phyloP scores from a whole-genome alignment of 441 rosid species.

The Aleurites moluccanus region DNA sequence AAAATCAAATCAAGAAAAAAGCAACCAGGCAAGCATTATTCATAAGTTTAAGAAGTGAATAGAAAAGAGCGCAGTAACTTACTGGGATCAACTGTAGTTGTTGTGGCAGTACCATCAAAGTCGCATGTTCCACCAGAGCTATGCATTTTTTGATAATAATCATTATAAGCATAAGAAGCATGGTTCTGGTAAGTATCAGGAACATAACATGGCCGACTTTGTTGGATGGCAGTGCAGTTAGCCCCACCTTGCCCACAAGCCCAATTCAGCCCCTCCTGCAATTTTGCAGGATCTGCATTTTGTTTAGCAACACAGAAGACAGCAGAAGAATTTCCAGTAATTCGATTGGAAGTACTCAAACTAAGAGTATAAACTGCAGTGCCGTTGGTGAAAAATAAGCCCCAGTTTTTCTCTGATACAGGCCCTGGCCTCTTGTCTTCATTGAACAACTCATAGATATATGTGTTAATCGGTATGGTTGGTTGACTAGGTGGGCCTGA shows the following conservation, averaged over 20 bases:
- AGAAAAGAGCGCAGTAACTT: conserved; percentile 32
- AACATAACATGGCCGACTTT: conserved; percentile 58
- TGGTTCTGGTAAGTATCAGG: conserved; percentile 65
- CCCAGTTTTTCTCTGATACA: conserved; percentile 82
- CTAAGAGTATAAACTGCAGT: conserved; percentile 62
- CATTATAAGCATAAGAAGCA: conserved; percentile 90
- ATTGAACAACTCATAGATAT: conserved; percentile 82
- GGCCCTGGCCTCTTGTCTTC: conserved; percentile 84
- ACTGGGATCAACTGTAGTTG: conserved; percentile 74
- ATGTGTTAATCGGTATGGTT: conserved; percentile 59
- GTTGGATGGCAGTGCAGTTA: conserved; percentile 63
- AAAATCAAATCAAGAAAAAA: background rate
- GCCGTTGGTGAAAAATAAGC: conserved; percentile 70
- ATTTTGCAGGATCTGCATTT: conserved; percentile 59
- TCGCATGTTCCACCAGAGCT: conserved; percentile 80
- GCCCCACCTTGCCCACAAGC: conserved; percentile 97
- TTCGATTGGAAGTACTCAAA: conserved; percentile 36
- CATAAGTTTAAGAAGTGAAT: background rate
- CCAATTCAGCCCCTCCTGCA: conserved; percentile 80
- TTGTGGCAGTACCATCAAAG: conserved; percentile 77
- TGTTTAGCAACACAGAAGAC: conserved; percentile 74
- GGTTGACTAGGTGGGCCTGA: conserved; percentile 92
- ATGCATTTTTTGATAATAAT: conserved; percentile 80
- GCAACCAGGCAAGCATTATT: background rate
- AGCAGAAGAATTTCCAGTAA: conserved; percentile 44